Evolutionary conservation across 2,329 filamentous ascomycete species (phyloP), one percentile per base, ranked within the genome.

Genomic region (Colletotrichum cuscutae): DNA sequence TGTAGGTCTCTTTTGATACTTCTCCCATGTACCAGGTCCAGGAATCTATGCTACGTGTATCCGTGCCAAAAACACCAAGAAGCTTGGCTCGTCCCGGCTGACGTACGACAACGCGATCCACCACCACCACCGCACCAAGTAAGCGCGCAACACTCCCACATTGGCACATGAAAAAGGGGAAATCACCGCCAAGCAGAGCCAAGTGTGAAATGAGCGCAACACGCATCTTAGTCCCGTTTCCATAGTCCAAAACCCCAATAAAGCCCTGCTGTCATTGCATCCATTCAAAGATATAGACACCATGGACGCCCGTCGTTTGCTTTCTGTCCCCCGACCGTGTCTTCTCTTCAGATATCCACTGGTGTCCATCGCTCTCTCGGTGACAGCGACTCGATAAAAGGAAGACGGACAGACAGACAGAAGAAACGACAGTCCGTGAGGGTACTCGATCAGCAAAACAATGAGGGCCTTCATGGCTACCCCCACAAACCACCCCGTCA

Each of bases 401-500:
- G 11, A 9, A 56, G 15, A 37, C n/a, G 15, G 28, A 11, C 62
- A 30, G 28, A 4, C 62, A 32, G 6, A 64, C 52, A 42, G 70
- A 73, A 6, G 75, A 9, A 9, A 63, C 37, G 28, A 13, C 49
- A 28, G 12, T n/a, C 7, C 15, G 19, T 7, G 42, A 49, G 42
- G 19, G 19, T n/a, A 49, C 8, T 49, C 1, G 19, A 49, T 8
- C 42, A n/a, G 3, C 15, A 49, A n/a, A 49, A 49, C 4, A 42
- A 42, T 13, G 4, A 49, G 2, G 15, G 49, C 46, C 57, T 63
- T 57, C 24, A 72, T 76, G 72, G 77, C 78, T 0, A 46, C 42
- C 42, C 26, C 46, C 22, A n/a, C 42, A 49, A 68, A 76, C 28
- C 79, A 80, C 35, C 78, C 79, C 28, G 73, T 77, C 19, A 77